Base-by-base conservation (phyloP, 1,139 yeast species). In the Geotrichum histeridarum region DNA sequence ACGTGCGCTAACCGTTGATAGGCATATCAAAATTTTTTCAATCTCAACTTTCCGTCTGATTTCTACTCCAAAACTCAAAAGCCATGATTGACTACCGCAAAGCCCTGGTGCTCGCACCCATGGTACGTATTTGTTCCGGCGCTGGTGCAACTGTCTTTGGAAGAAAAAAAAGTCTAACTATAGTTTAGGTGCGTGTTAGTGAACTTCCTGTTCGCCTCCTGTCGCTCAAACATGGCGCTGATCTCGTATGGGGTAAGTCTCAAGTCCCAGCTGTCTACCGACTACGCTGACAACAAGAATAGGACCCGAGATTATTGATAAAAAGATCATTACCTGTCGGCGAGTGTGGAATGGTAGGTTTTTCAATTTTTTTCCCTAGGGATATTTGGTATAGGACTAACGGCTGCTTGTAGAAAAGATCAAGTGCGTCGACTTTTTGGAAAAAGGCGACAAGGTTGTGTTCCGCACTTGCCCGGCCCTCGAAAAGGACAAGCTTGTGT, bases 301-400 rank as follows among this genome's bases (percentile, higher is more conserved):
- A 65, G 73, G 81, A 11, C 99, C 99, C 0, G 99, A 93, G 68
- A 84, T 90, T 57, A 81, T 93, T 33, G 99, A 93, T 67, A 86
- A 84, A 68, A 90, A 90, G 67, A 71, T 93, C 46, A 66, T 90
- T 37, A 79, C 80, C 35, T 87, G 96, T 64, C 77, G 75, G 43
- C 75, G 98, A 60, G 72, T 75, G 0, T 84, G 56, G 77, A 82
- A 51, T 82, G 93, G 70, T 84, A 4, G 93, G 86, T 65, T 85
- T 73, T 59, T 63, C 80, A 3, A 72, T 78, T 1, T 15, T 27
- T 14, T 22, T 33, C 43, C 32, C n/a, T 5, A 22, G 27, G 4
- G 27, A 22, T 22, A 22, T 22, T n/a, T 14, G 7, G 18, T 18
- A n/a, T 9, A 22, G 8, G 15, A 11, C 31, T 14, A 45, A n/a